Evolutionary conservation across 768 basidiomycete genomes (phyloP), one percentile per base, ranked within the genome.

Genomic region (Agaricus subrufescens): DNA sequence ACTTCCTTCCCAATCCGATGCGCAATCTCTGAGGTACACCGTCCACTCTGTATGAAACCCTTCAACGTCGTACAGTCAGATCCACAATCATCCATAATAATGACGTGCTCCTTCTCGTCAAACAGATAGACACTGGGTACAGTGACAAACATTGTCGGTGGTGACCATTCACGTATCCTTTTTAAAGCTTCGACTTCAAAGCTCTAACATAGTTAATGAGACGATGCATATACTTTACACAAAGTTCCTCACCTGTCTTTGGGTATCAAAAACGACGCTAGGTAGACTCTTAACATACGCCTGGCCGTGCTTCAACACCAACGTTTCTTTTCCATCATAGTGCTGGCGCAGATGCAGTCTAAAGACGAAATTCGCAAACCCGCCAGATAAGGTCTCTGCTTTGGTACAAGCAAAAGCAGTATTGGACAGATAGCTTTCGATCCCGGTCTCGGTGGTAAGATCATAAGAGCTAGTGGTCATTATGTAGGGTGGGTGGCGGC

Each of bases 71-170:
- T 56, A 25, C 67, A 58, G 19, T 62, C 60, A 30, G 63, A 65
- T 3, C 86, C 86, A 50, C 73, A 75, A 57, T 88, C 86, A 45
- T 85, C 81, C 75, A 87, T 85, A 63, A 88, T 75, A 39, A 87
- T 73, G 12, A 77, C 78, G 58, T 79, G 71, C 9, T 65, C 71
- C 27, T 67, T 69, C 42, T 74, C 65, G 61, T 88, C 85, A 62
- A 80, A 77, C 34, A 72, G 65, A 61, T 79, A 69, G 14, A 87
- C 69, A 5, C 56, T 63, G 1, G 85, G 85, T 3, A 81, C 77
- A 1, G 72, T 75, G 47, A 82, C 73, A 15, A 78, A 50, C 2
- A 75, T 67, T 26, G 72, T 66, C 15, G 52, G 54, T 8, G 72
- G 70, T 1, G 77, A 61, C 64, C 73, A 69, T 48, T 61, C 66